Base-by-base conservation (phyloP, 2,329 filamentous ascomycete genomes). In the Scedosporium minutisporum region DNA sequence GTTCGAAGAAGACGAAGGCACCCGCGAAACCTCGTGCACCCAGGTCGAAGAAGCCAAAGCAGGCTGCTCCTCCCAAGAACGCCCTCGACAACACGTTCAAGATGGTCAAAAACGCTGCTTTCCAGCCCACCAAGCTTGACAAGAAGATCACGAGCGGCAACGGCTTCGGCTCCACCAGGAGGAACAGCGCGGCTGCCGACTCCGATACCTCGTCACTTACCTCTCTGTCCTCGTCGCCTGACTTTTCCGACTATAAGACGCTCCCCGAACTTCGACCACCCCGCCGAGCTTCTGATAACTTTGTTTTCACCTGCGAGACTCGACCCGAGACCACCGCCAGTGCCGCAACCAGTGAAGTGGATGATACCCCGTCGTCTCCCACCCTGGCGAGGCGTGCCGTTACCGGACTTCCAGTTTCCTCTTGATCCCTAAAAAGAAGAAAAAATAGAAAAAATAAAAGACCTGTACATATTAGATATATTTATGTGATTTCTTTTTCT, bases 81-180 rank as follows among this genome's bases (percentile, higher is more conserved):
- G 70, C 69, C 6, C 67, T 78, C 58, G 73, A 77, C 62, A 73
- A 77, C 58, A 66, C 73, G 1, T 81, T 80, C 71, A 80, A 78
- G 66, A 67, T 77, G 3, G 77, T 75, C 64, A 79, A 80, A 66
- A 75, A 69, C 57, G n/a, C 23, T 25, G 59, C 59, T 12, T 16
- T 44, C 23, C 51, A 27, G 6, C 21, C 21, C 5, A 23, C 51
- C 51, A 55, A 55, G 51, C 21, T 55, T 7, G 21, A 14, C 51
- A 55, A 55, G 23, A 55, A 55, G 21, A 55, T 55, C 12, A 23
- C 51, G 7, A 55, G 6, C 23, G 51, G 23, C 51, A 55, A 9
- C 7, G 12, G 12, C 12, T 29, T 55, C 23, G 12, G 23, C 18
- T 4, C 51, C 23, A 14, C 33, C 33, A 38, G 33, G 33, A 38